Evolutionary conservation across 345 rosid genomes (phyloP).

Genomic region (Durio zibethinus): DNA sequence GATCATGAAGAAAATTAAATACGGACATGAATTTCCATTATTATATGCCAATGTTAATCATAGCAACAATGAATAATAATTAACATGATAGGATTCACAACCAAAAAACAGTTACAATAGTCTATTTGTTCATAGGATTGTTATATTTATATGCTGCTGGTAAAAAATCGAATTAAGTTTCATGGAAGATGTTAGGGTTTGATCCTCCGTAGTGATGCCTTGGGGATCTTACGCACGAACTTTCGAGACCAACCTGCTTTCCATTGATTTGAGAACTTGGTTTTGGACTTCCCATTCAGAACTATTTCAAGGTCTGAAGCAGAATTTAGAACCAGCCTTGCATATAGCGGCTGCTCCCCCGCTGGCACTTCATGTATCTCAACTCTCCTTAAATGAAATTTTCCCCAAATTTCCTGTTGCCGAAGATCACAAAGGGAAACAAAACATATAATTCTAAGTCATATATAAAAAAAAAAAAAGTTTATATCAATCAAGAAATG

Average conservation of each 20-base stretch:
- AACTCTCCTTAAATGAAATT: neutral
- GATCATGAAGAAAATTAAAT: no score
- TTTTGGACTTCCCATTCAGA: conserved; percentile 34
- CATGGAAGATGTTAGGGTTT: neutral
- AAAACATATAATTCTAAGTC: neutral
- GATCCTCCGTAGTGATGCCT: neutral
- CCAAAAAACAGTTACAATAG: no score
- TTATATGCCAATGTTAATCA: no score
- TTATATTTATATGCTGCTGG: no score
- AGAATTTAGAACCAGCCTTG: neutral
- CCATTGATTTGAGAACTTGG: conserved; percentile 64
- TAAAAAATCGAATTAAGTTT: neutral
- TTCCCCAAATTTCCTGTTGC: neutral
- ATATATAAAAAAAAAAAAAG: neutral
- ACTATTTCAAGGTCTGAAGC: conserved; percentile 2
- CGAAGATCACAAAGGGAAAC: neutral
- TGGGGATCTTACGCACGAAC: conserved; percentile 26
- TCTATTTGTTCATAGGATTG: no score
- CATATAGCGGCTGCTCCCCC: conserved; percentile 4
- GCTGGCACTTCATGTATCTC: neutral
- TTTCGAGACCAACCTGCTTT: conserved; percentile 73
- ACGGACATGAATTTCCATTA: neutral
- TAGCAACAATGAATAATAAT: no score
- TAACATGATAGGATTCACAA: no score
- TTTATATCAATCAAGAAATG: neutral